These are phyloP conservation scores for Crithidia thermophila DNA, from an alignment of 208 protist genomes.

Conservation along the genomic window DNA sequence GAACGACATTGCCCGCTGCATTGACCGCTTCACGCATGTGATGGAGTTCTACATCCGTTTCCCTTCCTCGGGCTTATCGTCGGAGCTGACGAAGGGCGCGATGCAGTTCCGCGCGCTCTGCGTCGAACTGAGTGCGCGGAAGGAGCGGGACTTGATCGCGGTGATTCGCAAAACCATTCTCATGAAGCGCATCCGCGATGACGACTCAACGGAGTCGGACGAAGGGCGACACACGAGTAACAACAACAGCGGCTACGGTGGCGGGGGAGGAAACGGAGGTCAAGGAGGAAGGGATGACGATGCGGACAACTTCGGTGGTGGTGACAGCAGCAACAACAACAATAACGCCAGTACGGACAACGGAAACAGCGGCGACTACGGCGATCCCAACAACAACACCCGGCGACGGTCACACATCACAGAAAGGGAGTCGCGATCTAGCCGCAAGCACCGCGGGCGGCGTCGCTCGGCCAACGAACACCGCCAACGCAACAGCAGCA, in stretches of 20 bases:
- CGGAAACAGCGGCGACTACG: neutral
- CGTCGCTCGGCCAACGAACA: no score
- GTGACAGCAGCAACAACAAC: slow-evolving; percentile 1
- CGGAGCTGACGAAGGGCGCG: slow-evolving; percentile 58
- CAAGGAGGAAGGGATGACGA: no score
- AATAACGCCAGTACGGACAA: neutral
- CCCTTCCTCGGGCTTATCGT: slow-evolving; percentile 48
- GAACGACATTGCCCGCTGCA: slow-evolving; percentile 49
- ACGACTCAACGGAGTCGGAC: neutral
- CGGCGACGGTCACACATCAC: neutral
- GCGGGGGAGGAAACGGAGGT: neutral
- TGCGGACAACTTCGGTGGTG: neutral
- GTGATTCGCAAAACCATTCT: slow-evolving; percentile 48
- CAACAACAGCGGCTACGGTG: neutral
- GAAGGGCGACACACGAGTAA: no score
- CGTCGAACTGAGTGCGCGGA: slow-evolving; percentile 50
- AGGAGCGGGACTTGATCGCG: slow-evolving; percentile 56
- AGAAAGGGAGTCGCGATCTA: neutral
- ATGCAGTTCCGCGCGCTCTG: slow-evolving; percentile 71
- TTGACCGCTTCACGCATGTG: slow-evolving; percentile 59
- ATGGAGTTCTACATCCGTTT: slow-evolving; percentile 57
- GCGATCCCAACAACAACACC: neutral
- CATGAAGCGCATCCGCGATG: slow-evolving; percentile 37
- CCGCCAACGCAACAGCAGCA: no score
- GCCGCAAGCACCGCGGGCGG: neutral